These are phyloP conservation scores for Candida pseudofarinosa DNA, from an alignment of 805 yeast genomes.

Conservation along the genomic window DNA sequence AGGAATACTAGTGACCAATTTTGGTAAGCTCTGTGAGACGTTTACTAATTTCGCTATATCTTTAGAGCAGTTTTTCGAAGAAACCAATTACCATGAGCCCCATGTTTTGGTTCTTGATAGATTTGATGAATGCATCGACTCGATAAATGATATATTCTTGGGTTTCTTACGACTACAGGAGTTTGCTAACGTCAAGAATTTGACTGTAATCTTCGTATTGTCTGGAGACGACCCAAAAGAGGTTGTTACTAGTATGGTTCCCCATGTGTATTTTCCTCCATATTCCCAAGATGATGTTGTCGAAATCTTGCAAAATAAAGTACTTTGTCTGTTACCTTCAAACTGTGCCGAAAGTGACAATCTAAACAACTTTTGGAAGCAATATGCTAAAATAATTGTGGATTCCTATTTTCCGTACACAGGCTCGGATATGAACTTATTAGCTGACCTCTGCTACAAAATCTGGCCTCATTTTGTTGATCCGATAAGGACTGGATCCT, in stretches of 20 bases:
- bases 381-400: slow-evolving; percentile 40
- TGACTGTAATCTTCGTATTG: slow-evolving; percentile 38
- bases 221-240: slow-evolving; percentile 36
- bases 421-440: slow-evolving; percentile 39
- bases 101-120: slow-evolving; percentile 46
- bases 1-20: slow-evolving; percentile 21
- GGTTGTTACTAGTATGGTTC: slow-evolving; percentile 35
- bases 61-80: slow-evolving; percentile 34
- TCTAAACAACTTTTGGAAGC: slow-evolving; percentile 33
- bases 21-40: slow-evolving; percentile 35
- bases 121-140: slow-evolving; percentile 44
- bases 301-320: slow-evolving; percentile 31
- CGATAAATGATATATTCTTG: slow-evolving; percentile 34
- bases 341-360: slow-evolving; percentile 11
- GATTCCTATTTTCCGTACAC: slow-evolving; percentile 44
- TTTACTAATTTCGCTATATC: slow-evolving; percentile 37
- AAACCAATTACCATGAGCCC: slow-evolving; percentile 25
- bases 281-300: slow-evolving; percentile 35
- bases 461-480: slow-evolving; percentile 33
- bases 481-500: slow-evolving; percentile 20
- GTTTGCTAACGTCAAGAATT: slow-evolving; percentile 25
- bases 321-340: slow-evolving; percentile 20
- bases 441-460: slow-evolving; percentile 25
- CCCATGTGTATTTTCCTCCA: slow-evolving; percentile 36
- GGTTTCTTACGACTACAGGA: slow-evolving; percentile 44